A percentile compares a stretch with the other conserved stretches of the same genome.
These are phyloP conservation scores for Thelephora terrestris DNA, from an alignment of 1,284 basidiomycete species.

Conservation along the genomic window DNA sequence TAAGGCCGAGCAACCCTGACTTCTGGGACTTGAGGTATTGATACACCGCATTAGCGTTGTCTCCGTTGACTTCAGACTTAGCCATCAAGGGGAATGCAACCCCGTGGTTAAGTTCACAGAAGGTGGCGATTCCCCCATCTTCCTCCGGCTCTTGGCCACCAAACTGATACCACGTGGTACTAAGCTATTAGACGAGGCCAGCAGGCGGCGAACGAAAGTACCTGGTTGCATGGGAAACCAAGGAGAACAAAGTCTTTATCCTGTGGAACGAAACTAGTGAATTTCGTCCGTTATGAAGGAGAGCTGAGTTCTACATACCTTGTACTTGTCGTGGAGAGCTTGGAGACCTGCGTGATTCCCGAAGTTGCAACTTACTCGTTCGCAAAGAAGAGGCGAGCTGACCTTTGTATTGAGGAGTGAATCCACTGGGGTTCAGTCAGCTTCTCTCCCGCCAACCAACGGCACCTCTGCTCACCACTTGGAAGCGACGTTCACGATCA, in stretches of 20 bases:
- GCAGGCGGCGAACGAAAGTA: slow-evolving; percentile 21
- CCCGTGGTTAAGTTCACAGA: slow-evolving; percentile 69
- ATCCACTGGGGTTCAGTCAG: slow-evolving; percentile 43
- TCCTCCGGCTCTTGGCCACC: slow-evolving; percentile 69
- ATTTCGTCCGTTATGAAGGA: neutral
- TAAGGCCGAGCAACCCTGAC: slow-evolving; percentile 61
- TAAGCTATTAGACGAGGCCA: neutral
- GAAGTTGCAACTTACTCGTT: neutral
- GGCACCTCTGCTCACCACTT: slow-evolving; percentile 42
- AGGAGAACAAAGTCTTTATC: slow-evolving; percentile 68
- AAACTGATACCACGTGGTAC: slow-evolving; percentile 33
- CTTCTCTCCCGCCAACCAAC: neutral
- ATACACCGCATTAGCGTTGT: slow-evolving; percentile 70
- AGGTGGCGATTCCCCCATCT: slow-evolving; percentile 58
- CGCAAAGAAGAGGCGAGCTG: neutral
- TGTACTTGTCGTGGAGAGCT: slow-evolving; percentile 75
- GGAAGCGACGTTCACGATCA: slow-evolving; percentile 68
- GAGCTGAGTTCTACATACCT: slow-evolving; percentile 16
- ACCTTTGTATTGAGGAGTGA: slow-evolving; percentile 85
- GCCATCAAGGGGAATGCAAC: slow-evolving; percentile 80
- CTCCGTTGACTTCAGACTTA: slow-evolving; percentile 90
- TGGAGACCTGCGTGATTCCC: slow-evolving; percentile 50
- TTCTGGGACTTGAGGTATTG: slow-evolving; percentile 80
- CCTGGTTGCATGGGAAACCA: slow-evolving; percentile 91
- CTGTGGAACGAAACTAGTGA: neutral